Evolutionary conservation across 208 protist species (phyloP), one percentile per base, ranked within the genome.

Genomic region (Porcisia hertigi): DNA sequence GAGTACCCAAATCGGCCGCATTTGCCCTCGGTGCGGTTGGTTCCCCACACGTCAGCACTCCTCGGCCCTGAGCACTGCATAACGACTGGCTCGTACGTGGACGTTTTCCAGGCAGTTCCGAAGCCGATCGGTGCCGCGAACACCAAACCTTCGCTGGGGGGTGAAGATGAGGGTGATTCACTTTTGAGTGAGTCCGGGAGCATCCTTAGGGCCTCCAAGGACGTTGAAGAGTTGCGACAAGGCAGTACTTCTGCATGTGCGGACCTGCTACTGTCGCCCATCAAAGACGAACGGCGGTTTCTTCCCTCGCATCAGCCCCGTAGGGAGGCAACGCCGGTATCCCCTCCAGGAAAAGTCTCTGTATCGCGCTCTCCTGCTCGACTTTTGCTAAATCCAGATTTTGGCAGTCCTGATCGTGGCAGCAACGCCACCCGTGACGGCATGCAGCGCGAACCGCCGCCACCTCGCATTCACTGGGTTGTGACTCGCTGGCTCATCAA

Each of bases 401-500:
- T 39, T 65, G 18, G 23, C 60, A 7, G 60, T 45, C 7, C 2
- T 39, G 11, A 16, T 11, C 3, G 30, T 57, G 66, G 30, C n/a
- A 55, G 6, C 47, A 0, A 34, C 66, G 18, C 36, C 43, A 39
- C 66, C 23, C 66, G 14, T 34, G 43, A 57, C 66, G 47, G 30
- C 47, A 43, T n/a, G 23, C 39, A 52, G 4, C 41, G 25, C 39
- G 23, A 25, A 43, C 20, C 63, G 41, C 8, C 23, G 36, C 20
- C 49, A 45, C 55, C 2, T 2, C 14, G 47, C 16, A 64, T 86
- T 45, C 71, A 78, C 3, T 86, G 82, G 82, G 73, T 86, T 41
- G 82, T 86, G 57, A 41, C 77, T 25, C 58, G 65, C 14, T 60
- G 64, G 45, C 12, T 82, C 1, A 39, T n/a, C 11, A 41, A 30